Percentiles rank a stretch among this genome's conserved stretches.
These are phyloP conservation scores for Calycina herbarum DNA, from an alignment of 2,329 filamentous ascomycete species.

Conservation along the genomic window DNA sequence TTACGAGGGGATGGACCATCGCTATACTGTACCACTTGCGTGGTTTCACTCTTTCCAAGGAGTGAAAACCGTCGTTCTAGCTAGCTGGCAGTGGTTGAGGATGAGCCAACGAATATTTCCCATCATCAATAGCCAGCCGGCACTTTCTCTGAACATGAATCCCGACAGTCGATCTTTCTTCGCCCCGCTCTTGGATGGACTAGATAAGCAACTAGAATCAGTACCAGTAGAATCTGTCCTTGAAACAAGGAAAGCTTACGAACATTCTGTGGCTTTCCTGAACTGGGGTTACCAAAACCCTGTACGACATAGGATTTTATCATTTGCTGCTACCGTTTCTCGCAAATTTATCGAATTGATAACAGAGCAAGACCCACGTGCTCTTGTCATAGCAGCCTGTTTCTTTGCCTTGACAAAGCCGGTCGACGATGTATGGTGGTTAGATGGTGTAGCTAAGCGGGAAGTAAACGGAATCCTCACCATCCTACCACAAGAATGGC, in stretches of 20 bases:
- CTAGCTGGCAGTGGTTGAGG: conserved; percentile 64
- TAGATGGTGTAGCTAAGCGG: conserved; percentile 63
- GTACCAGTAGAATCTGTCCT: conserved; percentile 26
- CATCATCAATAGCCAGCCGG: conserved; percentile 64
- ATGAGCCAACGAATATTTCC: conserved; percentile 56
- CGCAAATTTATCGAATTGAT: conserved; percentile 61
- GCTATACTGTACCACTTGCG: conserved; percentile 59
- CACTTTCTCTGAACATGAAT: conserved; percentile 59
- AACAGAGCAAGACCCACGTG: conserved; percentile 50
- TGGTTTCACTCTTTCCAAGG: conserved; percentile 70
- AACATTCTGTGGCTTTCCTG: conserved; percentile 63
- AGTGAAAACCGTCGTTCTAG: conserved; percentile 64
- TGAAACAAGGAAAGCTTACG: conserved; percentile 55
- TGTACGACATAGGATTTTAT: conserved; percentile 56
- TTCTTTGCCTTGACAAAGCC: conserved; percentile 36
- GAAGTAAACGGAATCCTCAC: conserved; percentile 58
- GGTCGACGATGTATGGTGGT: conserved; percentile 58
- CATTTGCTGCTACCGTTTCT: conserved; percentile 65
- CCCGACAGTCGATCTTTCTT: conserved; percentile 58
- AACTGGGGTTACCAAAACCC: conserved; percentile 66
- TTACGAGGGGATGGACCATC: conserved; percentile 54
- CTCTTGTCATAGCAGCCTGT: conserved; percentile 34
- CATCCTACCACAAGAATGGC: conserved; percentile 34
- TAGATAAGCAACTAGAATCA: conserved; percentile 55
- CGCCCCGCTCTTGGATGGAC: conserved; percentile 56